phyloP scores from a whole-genome alignment of 225 moss, liverwort and hornwort species.

The Sphagnum contortum region DNA sequence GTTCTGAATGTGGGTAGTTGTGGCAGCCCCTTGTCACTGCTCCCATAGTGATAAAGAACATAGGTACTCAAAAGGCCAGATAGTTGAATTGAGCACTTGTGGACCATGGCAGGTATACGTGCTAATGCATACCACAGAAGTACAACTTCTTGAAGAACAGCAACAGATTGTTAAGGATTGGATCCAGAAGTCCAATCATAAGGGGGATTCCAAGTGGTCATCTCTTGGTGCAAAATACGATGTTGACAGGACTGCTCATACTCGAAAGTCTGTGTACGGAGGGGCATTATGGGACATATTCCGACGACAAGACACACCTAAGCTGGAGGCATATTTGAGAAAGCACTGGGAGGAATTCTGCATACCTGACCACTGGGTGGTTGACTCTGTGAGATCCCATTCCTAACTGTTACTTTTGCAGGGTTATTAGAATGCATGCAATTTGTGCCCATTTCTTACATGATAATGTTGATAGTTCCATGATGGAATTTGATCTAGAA shows the following conservation, averaged over 20 bases:
- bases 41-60: too few species aligned
- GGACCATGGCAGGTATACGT: constrained; percentile 65
- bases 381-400: too few species aligned
- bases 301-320: constrained; percentile 80
- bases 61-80: too few species aligned
- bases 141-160: constrained; percentile 40
- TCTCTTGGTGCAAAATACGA: too few species aligned
- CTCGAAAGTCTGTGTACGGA: constrained; percentile 19
- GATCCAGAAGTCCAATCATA: constrained; percentile 10
- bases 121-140: constrained; percentile 64
- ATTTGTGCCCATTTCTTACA: constrained; percentile 2
- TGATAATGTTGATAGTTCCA: too few species aligned
- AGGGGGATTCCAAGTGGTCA: background rate
- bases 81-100: background rate
- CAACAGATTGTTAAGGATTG: constrained; percentile 21
- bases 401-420: too few species aligned
- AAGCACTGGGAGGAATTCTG: constrained; percentile 54
- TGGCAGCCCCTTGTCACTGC: too few species aligned
- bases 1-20: too few species aligned
- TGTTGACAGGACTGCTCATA: too few species aligned
- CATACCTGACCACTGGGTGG: too few species aligned
- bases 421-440: too few species aligned
- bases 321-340: constrained; percentile 60
- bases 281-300: constrained; percentile 99
- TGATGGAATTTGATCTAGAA: too few species aligned